Evolutionary conservation across 177 flowering plant genomes (phyloP), one percentile per base, ranked within the genome.

Genomic region (Vitis hybrid): DNA sequence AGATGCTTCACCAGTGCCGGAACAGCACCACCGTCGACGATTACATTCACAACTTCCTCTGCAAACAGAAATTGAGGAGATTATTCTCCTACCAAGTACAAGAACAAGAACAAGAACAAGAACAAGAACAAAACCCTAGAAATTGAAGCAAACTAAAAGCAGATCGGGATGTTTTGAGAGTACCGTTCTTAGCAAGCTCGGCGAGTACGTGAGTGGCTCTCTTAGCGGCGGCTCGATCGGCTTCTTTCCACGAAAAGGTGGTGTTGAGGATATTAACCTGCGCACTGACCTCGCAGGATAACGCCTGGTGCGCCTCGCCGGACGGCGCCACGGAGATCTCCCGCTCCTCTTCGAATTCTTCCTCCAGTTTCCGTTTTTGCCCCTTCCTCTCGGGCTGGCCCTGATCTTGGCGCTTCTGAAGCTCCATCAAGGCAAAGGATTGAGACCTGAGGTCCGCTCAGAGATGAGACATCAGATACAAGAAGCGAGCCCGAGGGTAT

Each of bases 101-200:
- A 21, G 21, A 21, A 21, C 21, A 21, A 21, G 21, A 50, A 51
- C 3, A 10, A 57, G 56, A 21, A 32, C 5, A 32, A 23, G 4
- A 3, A 62, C 1, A 34, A 57, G 63, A 58, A 62, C 34, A 4
- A 57, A 70, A 30, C 17, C 45, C 63, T 52, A 69, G 30, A 52
- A 69, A 67, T 19, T 66, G 18, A 57, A 58, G 30, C 10, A 9
- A 65, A 56, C 19, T 50, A 45, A 52, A 13, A 15, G 62, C 67
- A 79, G 64, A 80, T 68, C 77, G 70, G 60, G 23, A 10, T 15
- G 5, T 51, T 18, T 1, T 40, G 13, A 55, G 9, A 5, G 21
- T 68, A 93, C 99, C 99, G 73, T 91, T 93, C 68, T 96, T 96
- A 61, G 99, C 93, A 59, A 93, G 89, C 72, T 96, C 98, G 49